Evolutionary conservation across 805 yeast genomes (phyloP).

Genomic region (Clavispora fructus): DNA sequence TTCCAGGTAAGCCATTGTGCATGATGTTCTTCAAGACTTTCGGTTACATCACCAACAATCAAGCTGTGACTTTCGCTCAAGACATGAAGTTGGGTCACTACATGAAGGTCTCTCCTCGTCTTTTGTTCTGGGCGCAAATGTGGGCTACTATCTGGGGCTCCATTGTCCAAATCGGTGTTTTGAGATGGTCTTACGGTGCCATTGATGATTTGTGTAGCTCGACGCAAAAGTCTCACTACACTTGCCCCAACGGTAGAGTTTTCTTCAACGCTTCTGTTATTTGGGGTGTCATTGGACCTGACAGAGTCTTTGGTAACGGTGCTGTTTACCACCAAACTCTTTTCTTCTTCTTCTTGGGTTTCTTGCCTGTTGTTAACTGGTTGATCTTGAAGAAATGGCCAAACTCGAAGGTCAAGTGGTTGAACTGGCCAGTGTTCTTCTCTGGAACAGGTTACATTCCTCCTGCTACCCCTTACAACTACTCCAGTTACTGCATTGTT

Average conservation of each 20-base stretch:
- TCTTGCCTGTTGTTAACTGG: constrained; percentile 34
- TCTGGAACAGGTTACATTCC: constrained; percentile 58
- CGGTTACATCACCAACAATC: constrained; percentile 44
- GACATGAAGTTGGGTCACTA: constrained; percentile 43
- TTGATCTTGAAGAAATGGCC: constrained; percentile 39
- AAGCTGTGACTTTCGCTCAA: constrained; percentile 46
- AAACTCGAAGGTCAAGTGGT: constrained; percentile 24
- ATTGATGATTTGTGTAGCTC: constrained; percentile 32
- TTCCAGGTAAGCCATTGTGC: constrained; percentile 45
- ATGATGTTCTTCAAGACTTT: constrained; percentile 45
- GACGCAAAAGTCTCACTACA: constrained; percentile 24
- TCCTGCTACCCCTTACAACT: constrained; percentile 70
- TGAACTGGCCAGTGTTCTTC: constrained; percentile 39
- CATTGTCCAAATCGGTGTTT: constrained; percentile 35
- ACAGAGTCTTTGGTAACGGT: constrained; percentile 13
- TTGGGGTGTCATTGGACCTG: constrained; percentile 40
- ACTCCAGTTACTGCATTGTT: constrained; percentile 46
- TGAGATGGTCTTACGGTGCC: constrained; percentile 38
- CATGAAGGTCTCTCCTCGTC: constrained; percentile 38
- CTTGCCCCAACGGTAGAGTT: constrained; percentile 38
- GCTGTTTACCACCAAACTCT: constrained; percentile 15
- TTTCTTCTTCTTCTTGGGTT: constrained; percentile 36
- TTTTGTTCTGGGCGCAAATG: constrained; percentile 39
- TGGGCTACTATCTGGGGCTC: constrained; percentile 38
- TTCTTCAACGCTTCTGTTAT: constrained; percentile 41